Conservation (phyloP, 306 rosid species). For the Ammopiptanthus mongolicus region DNA sequence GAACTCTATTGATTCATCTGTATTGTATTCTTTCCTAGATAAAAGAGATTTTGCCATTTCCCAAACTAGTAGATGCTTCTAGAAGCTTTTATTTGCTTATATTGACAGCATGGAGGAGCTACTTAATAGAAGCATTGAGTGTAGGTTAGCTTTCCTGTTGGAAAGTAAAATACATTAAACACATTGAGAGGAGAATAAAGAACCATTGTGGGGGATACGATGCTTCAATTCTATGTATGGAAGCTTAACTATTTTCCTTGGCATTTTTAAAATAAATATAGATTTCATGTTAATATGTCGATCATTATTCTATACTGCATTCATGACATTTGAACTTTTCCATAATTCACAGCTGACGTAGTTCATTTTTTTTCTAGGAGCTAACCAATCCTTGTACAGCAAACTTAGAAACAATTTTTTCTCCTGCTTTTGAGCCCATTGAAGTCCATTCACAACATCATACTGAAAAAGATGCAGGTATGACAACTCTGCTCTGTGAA, state of each 20-base stretch:
- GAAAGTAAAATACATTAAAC: not conserved
- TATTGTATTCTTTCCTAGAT: not conserved
- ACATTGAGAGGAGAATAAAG: not conserved
- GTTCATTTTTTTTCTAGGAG: constrained; percentile 44
- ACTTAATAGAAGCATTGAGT: not conserved
- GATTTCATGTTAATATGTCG: not conserved
- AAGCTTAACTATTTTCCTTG: not conserved
- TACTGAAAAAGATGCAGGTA: constrained; percentile 51
- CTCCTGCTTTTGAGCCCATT: constrained; percentile 66
- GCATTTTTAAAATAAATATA: not conserved
- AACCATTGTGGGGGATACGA: not conserved
- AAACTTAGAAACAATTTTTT: constrained; percentile 65
- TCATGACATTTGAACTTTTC: not conserved
- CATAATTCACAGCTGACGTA: not conserved
- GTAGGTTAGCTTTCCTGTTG: not conserved
- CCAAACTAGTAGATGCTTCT: not conserved
- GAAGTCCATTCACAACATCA: constrained; percentile 42
- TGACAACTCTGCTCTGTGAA: constrained; percentile 7
- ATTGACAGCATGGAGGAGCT: not conserved
- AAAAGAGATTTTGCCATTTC: not conserved
- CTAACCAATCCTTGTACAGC: constrained; percentile 34
- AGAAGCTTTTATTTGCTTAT: not conserved
- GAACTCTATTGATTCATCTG: not conserved
- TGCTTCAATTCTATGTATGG: not conserved
- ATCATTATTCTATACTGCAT: not conserved